Evolutionary conservation across 192 early-diverging fungal genomes (phyloP), one percentile per base, ranked within the genome.

Genomic region (Chytriomyces hyalinus): DNA sequence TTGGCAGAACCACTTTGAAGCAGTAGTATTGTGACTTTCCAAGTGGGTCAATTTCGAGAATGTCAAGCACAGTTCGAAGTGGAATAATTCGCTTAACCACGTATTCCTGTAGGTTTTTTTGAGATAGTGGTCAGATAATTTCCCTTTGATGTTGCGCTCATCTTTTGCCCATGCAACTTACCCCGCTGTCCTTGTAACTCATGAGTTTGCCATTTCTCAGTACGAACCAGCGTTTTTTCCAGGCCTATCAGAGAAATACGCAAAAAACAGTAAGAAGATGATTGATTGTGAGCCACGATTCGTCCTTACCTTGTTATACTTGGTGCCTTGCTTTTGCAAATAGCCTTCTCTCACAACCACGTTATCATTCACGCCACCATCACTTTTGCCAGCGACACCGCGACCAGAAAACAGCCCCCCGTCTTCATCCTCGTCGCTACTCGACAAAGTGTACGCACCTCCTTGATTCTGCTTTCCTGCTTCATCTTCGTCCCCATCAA

Each of bases 191-290:
- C 61, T 85, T 85, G 76, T 87, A 87, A 36, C 73, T 76, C 49
- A 77, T 78, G 3, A 87, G 67, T 10, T 78, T 80, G 9, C 80
- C 81, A 65, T 78, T 76, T 45, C 86, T 73, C 6, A 87, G 48
- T 5, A 87, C 86, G 68, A 87, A 84, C 86, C 86, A 87, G 9
- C 81, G 77, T 59, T 80, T 76, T 65, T 87, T 87, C 86, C 86
- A 87, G 5, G 65, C 63, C 78, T 80, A 51, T 10, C 71, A 59
- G 57, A 5, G 15, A 46, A 65, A 43, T 24, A 61, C 46, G 24
- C 70, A 75, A 67, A 15, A 15, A 65, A 46, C 4, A 66, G 22
- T 20, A 45, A 22, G 24, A 43, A 17, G 36, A 61, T 67, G 51
- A 20, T 26, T 73, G 22, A 43, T 80, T 80, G n/a, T 50, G 28